A percentile compares a stretch with the other conserved stretches of the same genome.
Conservation (phyloP, 257 asterid species). For the Solanum peruvianum region DNA sequence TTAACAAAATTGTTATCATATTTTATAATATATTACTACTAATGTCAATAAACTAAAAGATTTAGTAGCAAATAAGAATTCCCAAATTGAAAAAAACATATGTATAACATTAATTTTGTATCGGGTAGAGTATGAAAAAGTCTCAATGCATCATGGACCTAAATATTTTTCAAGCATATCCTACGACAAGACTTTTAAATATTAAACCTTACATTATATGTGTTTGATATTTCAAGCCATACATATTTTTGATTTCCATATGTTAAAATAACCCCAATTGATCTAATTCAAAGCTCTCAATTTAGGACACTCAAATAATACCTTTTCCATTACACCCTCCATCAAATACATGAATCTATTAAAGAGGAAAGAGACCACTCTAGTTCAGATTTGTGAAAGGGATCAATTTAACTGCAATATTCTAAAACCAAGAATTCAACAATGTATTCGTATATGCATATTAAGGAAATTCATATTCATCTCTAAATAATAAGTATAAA, state of each 20-base stretch:
- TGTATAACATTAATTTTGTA: too few species aligned
- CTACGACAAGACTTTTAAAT: not conserved
- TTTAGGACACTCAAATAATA: not conserved
- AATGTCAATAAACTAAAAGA: not conserved
- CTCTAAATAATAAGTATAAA: rapidly evolving
- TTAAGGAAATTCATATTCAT: not conserved
- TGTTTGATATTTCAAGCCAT: not conserved
- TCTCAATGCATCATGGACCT: not conserved
- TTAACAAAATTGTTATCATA: not conserved
- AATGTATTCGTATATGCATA: not conserved
- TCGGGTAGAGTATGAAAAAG: not conserved
- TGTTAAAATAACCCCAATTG: not conserved
- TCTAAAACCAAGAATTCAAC: too few species aligned
- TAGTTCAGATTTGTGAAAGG: not conserved
- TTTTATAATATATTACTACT: not conserved
- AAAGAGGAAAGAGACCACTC: not conserved
- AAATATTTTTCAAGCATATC: not conserved
- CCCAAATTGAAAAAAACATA: not conserved
- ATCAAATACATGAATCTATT: not conserved
- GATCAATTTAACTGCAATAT: not conserved
- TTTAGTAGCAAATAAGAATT: not conserved
- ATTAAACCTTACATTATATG: not conserved
- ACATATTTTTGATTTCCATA: not conserved
- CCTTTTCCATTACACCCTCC: not conserved
- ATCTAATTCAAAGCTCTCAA: not conserved